Conservation (phyloP, 2,329 filamentous ascomycete genomes). For the Erysiphe pisi region DNA sequence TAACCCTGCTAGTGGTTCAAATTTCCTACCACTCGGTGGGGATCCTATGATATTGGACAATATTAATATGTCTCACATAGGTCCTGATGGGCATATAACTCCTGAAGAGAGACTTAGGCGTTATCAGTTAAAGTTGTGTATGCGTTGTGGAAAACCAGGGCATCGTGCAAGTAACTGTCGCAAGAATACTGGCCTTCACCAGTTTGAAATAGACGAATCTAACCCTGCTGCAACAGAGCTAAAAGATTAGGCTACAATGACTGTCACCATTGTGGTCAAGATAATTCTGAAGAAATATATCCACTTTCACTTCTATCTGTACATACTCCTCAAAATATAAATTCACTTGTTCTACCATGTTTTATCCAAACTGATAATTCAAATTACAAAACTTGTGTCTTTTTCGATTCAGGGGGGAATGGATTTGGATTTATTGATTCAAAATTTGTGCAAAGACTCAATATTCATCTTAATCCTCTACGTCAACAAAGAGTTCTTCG, state of each 20-base stretch:
- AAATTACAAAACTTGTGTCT: background rate
- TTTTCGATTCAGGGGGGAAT: background rate
- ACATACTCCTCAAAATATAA: background rate
- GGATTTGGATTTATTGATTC: background rate
- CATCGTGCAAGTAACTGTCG: background rate
- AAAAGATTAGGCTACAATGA: background rate
- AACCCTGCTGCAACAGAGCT: background rate
- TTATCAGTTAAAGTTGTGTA: background rate
- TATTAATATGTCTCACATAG: background rate
- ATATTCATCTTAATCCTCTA: background rate
- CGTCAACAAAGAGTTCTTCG: background rate
- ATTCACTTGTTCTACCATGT: background rate
- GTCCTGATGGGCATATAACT: background rate
- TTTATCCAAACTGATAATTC: background rate
- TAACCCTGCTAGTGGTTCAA: background rate
- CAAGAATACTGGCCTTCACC: background rate
- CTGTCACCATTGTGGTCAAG: background rate
- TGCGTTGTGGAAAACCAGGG: background rate
- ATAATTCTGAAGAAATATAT: background rate
- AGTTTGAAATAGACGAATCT: background rate
- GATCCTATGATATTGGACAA: background rate
- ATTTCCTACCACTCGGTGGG: background rate
- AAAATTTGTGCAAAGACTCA: background rate
- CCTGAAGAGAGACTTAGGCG: background rate
- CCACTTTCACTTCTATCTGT: background rate